Evolutionary conservation across 768 basidiomycete genomes (phyloP).

Genomic region (Mycena venus): DNA sequence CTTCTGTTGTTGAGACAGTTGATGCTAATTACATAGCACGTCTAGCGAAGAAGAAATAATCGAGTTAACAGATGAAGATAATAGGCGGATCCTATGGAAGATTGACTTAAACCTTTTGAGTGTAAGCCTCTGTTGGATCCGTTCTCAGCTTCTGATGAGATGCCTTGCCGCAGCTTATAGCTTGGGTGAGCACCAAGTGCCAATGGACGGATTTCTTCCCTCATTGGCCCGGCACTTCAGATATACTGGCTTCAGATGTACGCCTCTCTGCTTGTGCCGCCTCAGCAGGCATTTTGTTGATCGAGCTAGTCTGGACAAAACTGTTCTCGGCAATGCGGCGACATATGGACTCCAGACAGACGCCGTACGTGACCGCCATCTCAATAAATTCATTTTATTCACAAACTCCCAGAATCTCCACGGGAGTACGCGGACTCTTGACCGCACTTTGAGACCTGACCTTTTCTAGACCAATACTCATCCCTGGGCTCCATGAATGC

Average conservation of each 20-base stretch:
- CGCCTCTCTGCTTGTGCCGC: background rate
- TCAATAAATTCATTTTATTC: background rate
- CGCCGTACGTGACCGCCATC: background rate
- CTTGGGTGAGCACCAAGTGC: background rate
- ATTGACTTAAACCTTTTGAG: background rate
- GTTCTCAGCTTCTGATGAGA: background rate
- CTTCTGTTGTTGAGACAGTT: background rate
- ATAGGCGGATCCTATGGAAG: background rate
- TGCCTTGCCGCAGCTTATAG: background rate
- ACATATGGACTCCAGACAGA: background rate
- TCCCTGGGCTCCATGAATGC: conserved; percentile 1
- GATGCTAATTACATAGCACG: background rate
- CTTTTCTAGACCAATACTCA: background rate
- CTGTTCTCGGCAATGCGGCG: background rate
- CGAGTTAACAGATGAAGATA: background rate
- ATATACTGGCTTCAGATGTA: background rate
- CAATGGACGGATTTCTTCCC: background rate
- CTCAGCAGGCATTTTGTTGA: background rate
- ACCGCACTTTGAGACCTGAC: background rate
- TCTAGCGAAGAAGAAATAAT: conserved; percentile 1
- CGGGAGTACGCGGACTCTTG: background rate
- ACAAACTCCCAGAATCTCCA: background rate
- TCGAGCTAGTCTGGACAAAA: background rate
- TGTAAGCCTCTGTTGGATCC: background rate
- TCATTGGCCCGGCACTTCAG: background rate